These are phyloP conservation scores for Actinomucor elegans DNA, from an alignment of 371 early-diverging fungal genomes.

Conservation along the genomic window DNA sequence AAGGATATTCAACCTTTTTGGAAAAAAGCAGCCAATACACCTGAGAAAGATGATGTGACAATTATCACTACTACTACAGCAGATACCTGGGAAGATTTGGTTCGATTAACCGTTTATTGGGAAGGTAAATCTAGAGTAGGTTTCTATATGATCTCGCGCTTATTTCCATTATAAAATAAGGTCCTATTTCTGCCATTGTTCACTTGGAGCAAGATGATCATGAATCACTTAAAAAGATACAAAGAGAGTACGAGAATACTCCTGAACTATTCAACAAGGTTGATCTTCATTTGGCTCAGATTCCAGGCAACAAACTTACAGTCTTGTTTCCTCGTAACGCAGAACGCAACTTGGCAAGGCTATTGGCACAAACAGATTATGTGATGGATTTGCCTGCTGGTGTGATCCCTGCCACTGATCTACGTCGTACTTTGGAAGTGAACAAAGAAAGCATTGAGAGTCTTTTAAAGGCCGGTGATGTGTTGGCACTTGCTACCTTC, in stretches of 20 bases:
- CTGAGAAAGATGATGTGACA: conserved; percentile 31
- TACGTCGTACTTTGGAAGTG: conserved; percentile 35
- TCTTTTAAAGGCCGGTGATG: conserved; percentile 32
- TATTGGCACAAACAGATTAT: conserved; percentile 42
- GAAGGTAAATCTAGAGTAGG: conserved; percentile 35
- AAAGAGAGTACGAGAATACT: conserved; percentile 19
- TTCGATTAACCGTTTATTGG: conserved; percentile 40
- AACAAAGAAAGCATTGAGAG: conserved; percentile 36
- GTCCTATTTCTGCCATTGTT: conserved; percentile 46
- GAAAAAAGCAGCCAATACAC: conserved; percentile 27
- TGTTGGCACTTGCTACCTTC: conserved; percentile 47
- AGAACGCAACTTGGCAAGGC: conserved; percentile 49
- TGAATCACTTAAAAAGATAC: conserved; percentile 13
- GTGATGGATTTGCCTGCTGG: conserved; percentile 37
- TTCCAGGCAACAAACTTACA: conserved; percentile 21
- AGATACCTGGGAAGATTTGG: conserved; percentile 39
- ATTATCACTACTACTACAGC: conserved; percentile 40
- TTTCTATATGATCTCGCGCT: too few relatives aligned
- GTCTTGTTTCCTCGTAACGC: conserved; percentile 45
- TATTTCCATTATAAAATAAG: too few relatives aligned
- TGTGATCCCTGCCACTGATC: conserved; percentile 40
- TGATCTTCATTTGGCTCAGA: conserved; percentile 36
- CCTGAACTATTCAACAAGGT: conserved; percentile 30
- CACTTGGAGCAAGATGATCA: conserved; percentile 30
- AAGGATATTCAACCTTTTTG: conserved; percentile 40